phyloP scores from a whole-genome alignment of 1,139 yeast species.

The Taiozyma sp. region DNA sequence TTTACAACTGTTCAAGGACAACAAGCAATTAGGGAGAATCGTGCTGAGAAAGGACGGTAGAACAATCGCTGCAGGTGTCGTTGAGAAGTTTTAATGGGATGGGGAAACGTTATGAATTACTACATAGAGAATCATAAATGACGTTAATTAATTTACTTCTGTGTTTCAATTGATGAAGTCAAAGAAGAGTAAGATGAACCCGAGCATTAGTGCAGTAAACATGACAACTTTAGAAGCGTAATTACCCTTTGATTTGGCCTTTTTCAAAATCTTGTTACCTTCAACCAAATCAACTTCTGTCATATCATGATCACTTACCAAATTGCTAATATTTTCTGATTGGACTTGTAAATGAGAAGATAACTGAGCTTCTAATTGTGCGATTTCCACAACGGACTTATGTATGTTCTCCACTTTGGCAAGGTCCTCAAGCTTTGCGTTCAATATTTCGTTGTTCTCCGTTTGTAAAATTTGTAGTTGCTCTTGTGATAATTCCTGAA shows the following conservation, averaged over 20 bases:
- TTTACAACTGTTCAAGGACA: slow-evolving; percentile 50
- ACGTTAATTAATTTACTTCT: neutral
- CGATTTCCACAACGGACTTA: slow-evolving; percentile 71
- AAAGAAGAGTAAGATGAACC: slow-evolving; percentile 54
- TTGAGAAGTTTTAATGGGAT: slow-evolving; percentile 23
- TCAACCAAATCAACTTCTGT: slow-evolving; percentile 60
- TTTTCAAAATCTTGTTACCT: slow-evolving; percentile 70
- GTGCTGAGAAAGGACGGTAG: slow-evolving; percentile 82
- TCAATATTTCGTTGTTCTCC: slow-evolving; percentile 67
- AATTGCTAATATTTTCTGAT: slow-evolving; percentile 60
- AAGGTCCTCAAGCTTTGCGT: slow-evolving; percentile 58
- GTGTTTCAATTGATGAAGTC: slow-evolving; percentile 40
- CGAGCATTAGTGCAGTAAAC: slow-evolving; percentile 53
- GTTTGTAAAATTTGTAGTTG: slow-evolving; percentile 63
- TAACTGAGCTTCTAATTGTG: slow-evolving; percentile 72
- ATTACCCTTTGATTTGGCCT: slow-evolving; percentile 68
- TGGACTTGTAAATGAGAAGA: slow-evolving; percentile 72
- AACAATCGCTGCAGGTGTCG: slow-evolving; percentile 85
- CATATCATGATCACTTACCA: slow-evolving; percentile 67
- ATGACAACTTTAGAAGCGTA: slow-evolving; percentile 65
- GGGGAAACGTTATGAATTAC: neutral
- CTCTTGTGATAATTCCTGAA: slow-evolving; percentile 39
- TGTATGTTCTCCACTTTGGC: slow-evolving; percentile 68
- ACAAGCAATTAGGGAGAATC: slow-evolving; percentile 68
- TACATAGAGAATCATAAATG: neutral